These are phyloP conservation scores for Termitomyces sp. DNA, from an alignment of 768 basidiomycete genomes.

Conservation along the genomic window DNA sequence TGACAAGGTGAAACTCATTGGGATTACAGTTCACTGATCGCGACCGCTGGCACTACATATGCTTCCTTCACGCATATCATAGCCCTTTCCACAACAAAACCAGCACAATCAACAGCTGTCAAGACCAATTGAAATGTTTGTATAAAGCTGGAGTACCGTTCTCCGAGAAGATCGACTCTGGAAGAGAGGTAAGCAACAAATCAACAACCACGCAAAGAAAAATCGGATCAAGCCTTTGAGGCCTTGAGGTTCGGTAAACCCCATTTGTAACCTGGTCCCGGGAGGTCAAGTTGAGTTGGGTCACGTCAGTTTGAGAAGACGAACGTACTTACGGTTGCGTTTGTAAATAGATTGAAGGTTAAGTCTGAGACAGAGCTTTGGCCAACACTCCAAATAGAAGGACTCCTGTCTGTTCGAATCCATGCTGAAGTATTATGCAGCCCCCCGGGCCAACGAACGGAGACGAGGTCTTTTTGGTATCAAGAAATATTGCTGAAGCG, in stretches of 20 bases:
- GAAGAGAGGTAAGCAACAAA: neutral
- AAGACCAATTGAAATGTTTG: neutral
- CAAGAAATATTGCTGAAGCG: neutral
- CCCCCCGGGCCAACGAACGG: neutral
- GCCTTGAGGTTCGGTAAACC: conserved; percentile 8
- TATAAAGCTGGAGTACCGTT: neutral
- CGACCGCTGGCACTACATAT: neutral
- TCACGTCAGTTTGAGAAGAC: conserved; percentile 1
- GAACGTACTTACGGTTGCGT: neutral
- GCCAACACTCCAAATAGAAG: neutral
- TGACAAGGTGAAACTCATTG: neutral
- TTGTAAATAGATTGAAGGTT: conserved; percentile 10
- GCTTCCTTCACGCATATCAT: neutral
- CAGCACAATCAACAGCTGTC: neutral
- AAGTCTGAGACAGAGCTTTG: conserved; percentile 7
- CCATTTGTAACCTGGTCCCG: neutral
- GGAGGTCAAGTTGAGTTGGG: conserved; percentile 6
- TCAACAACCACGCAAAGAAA: neutral
- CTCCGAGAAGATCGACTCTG: conserved; percentile 5
- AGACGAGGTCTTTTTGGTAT: neutral
- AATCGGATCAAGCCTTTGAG: neutral
- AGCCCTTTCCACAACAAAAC: neutral
- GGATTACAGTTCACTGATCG: neutral
- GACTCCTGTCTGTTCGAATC: conserved; percentile 11
- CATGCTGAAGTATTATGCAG: neutral